Base-by-base conservation (phyloP, 2,329 filamentous ascomycete genomes). In the Aureobasidium lini region DNA sequence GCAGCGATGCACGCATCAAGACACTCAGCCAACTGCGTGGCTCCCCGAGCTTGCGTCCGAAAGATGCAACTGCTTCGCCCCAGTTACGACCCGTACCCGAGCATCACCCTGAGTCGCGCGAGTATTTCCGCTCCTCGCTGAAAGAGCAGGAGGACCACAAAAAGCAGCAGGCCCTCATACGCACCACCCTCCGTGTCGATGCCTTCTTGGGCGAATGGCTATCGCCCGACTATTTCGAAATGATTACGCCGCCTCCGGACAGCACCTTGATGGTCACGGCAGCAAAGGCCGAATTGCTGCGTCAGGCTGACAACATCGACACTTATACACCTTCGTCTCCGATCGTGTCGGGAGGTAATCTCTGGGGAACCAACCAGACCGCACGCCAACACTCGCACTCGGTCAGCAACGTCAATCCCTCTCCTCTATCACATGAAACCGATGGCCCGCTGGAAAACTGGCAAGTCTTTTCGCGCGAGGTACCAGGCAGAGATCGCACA, bases 161-260 rank as follows among this genome's bases (percentile, higher is more conserved):
- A 31, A 67, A 72, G 29, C 69, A 69, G 23, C 23, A 23, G 4
- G 23, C 23, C 23, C 23, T 23, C 11, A 87, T 29, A 16, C 40
- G 84, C 63, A 77, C 83, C 3, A 79, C 85, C 9, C 75, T 99
- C 49, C 87, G 94, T 0, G 81, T 99, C 6, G 94, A 99, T 73
- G 88, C 92, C 0, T 96, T 95, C 69, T 80, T 99, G 0, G 93
- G 94, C 50, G 94, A 99, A 78, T 99, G 94, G 94, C 80, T 97
- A 32, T 89, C 88, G 1, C 90, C 91, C 1, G 87, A 92, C 69
- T 99, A 99, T 72, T 99, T 93, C 68, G 91, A 96, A 63, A 82
- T 88, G 56, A 96, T 96, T 64, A 93, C 89, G 0, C 89, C 91
- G 3, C 94, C 94, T 10, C 94, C 94, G 0, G 84, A 85, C 44